These are phyloP conservation scores for Metahyphopichia silvanorum DNA, from an alignment of 805 yeast species.

Conservation along the genomic window DNA sequence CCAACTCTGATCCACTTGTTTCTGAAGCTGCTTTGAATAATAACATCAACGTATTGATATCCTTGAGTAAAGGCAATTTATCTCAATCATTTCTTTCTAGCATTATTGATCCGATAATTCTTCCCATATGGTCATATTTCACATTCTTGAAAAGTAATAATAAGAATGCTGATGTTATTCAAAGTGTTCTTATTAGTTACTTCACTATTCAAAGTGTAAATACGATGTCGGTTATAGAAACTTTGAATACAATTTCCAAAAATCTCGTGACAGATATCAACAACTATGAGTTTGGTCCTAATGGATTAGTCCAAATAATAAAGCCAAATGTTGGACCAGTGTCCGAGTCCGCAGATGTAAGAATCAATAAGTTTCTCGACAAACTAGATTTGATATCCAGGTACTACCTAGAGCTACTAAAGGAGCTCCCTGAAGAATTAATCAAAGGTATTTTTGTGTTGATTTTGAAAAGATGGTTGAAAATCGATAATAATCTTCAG, in stretches of 20 bases:
- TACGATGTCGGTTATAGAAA: conserved; percentile 8
- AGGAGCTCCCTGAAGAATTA: conserved; percentile 45
- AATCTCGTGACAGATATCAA: conserved; percentile 30
- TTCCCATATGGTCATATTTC: conserved; percentile 44
- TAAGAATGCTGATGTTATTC: conserved; percentile 32
- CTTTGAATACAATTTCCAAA: conserved; percentile 28
- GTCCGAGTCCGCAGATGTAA: conserved; percentile 8
- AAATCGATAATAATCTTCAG: conserved; percentile 8
- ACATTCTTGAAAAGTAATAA: conserved; percentile 27
- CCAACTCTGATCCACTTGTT: conserved; percentile 20
- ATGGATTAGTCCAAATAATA: conserved; percentile 31
- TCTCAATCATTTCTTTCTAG: conserved; percentile 19
- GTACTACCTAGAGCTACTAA: conserved; percentile 40
- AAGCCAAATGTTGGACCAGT: background rate
- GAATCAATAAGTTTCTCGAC: conserved; percentile 24
- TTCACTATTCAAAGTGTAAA: conserved; percentile 16
- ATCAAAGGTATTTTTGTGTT: conserved; percentile 46
- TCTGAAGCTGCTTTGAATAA: conserved; percentile 55
- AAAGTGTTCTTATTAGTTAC: conserved; percentile 37
- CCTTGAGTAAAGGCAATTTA: conserved; percentile 47
- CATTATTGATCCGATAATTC: conserved; percentile 28
- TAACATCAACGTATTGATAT: conserved; percentile 60
- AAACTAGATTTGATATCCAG: conserved; percentile 24
- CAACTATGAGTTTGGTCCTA: conserved; percentile 38
- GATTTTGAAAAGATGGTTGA: conserved; percentile 62